Evolutionary conservation across 2,329 filamentous ascomycete species (phyloP), one percentile per base, ranked within the genome.

Genomic region (Colletotrichum salicis): DNA sequence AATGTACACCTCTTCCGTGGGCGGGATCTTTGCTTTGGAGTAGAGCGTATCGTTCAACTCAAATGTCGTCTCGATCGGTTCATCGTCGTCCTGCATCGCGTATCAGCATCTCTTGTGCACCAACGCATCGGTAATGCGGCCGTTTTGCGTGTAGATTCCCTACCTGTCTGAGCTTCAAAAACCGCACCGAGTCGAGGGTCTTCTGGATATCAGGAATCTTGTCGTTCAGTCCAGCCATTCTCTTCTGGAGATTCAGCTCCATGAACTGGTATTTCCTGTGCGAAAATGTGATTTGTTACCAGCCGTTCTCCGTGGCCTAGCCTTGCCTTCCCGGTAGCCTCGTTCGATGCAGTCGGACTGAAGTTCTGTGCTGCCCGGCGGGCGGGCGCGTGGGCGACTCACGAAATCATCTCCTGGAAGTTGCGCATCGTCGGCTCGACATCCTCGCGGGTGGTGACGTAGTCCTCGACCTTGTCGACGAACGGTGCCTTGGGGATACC

Each of bases 191-290:
- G 72, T 98, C 96, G 71, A 98, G 84, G 1, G 96, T 98, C 87
- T 98, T 98, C 78, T 94, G 92, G 75, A 99, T 98, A 81, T 99
- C 96, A 0, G 96, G 96, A 76, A 99, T 95, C 86, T 98, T 99
- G 79, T 98, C 95, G 79, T 92, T 93, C 67, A 99, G 85, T 2
- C 95, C 95, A 4, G 88, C 87, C 64, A 93, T 92, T 59, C 96
- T 90, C 74, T 94, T 89, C 82, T 97, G 93, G 71, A 96, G 93
- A 82, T 97, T 98, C 80, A 93, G 87, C 84, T 98, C 95, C 96
- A 99, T 99, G 85, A 98, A 99, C 82, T 98, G 96, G 86, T 99
- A 99, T 88, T 99, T 99, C 77, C 95, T 97, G 80, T 66, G 19
- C 81, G 80, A 83, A 41, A 41, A 15, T 58, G 35, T 27, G 37